Base-by-base conservation (phyloP, 73 alveolate genomes). In the Diophrys appendiculata region DNA sequence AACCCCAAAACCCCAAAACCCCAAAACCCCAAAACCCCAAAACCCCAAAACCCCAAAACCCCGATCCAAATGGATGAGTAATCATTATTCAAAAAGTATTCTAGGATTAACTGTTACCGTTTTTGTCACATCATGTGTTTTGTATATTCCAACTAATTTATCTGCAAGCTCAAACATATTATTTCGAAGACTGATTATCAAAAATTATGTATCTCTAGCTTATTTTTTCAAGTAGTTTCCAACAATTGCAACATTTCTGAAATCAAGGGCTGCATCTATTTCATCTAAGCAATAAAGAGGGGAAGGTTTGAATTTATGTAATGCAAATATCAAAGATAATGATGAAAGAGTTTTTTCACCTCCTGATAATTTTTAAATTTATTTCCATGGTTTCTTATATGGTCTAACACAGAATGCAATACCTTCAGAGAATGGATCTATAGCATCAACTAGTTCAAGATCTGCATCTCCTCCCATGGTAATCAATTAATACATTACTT, bases 261-360 rank as follows among this genome's bases (percentile, higher is more conserved):
- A 86, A 73, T 95, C 99, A 25, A 95, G 78, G 52, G 98, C 98
- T 25, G 99, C 99, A 77, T 95, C 99, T 60, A 90, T 92, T 78
- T 91, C 96, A 76, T 91, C 98, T 96, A 90, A 88, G 60, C 89
- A 89, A 80, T 90, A 93, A 54, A 93, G 81, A 30, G 97, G 87
- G 60, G 95, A 77, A 14, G 97, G 98, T 84, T 92, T 93, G 88
- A 91, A 93, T 83, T 91, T 95, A 82, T 95, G 99, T 60, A 95
- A 78, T 25, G 99, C 99, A 64, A 95, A 95, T 22, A 95, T 94
- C 71, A 95, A 88, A 27, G 96, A 73, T 23, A 95, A 80, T 2
- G 98, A 94, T 11, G 95, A 76, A 60, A 95, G 29, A 13, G 99
- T 95, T 86, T 95, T 95, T 85, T 95, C 97, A 0, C 98, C 98